These are phyloP conservation scores for Podila minutissima DNA, from an alignment of 192 early-diverging fungal genomes.

Conservation along the genomic window DNA sequence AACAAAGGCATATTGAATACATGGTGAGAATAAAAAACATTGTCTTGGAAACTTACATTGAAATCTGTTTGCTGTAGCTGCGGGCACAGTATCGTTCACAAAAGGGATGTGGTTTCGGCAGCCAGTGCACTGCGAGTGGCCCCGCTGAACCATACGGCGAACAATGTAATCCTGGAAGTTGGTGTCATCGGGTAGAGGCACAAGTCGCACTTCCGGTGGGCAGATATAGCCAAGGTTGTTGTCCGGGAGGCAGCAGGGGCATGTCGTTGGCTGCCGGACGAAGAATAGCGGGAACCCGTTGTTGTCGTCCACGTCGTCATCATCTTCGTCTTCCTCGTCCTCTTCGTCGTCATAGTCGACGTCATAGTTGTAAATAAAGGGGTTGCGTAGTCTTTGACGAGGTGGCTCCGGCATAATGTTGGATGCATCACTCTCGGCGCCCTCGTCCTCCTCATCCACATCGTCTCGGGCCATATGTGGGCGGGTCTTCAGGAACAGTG, in stretches of 20 bases:
- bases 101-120: slow-evolving; percentile 24
- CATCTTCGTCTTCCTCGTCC: slow-evolving; percentile 16
- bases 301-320: neutral
- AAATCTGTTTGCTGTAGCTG: slow-evolving; percentile 10
- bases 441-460: slow-evolving; percentile 13
- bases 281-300: neutral
- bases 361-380: slow-evolving; percentile 5
- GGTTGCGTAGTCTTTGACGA: neutral
- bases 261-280: neutral
- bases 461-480: slow-evolving; percentile 38
- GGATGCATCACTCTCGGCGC: slow-evolving; percentile 31
- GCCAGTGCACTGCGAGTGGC: slow-evolving; percentile 20
- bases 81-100: neutral
- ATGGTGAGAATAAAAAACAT: neutral
- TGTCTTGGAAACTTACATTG: slow-evolving; percentile 13
- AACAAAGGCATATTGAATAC: too few species aligned
- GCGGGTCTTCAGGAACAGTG: slow-evolving; percentile 26
- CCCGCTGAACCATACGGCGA: slow-evolving; percentile 15
- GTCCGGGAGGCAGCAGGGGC: slow-evolving; percentile 37
- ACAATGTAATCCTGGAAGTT: slow-evolving; percentile 2
- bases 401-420: slow-evolving; percentile 10
- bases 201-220: slow-evolving; percentile 16
- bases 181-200: slow-evolving; percentile 8
- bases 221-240: slow-evolving; percentile 40
- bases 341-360: slow-evolving; percentile 23